Conservation (phyloP, 805 yeast genomes). For the Maudiozyma turicensis region DNA sequence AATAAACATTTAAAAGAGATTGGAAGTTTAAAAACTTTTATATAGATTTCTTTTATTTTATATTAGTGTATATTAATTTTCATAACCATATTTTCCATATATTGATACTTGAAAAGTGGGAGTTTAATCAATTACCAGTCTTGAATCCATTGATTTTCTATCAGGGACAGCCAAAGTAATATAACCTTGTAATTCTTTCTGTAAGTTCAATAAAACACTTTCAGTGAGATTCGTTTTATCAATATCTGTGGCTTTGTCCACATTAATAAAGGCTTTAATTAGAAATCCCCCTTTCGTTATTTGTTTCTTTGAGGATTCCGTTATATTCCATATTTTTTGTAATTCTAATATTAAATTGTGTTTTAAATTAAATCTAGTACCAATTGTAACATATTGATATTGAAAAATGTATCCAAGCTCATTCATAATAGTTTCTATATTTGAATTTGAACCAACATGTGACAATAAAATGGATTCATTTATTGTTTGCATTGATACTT, state of each 20-base stretch:
- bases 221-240: constrained; percentile 60
- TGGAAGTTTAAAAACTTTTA: too few species aligned
- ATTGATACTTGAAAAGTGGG: background rate
- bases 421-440: constrained; percentile 34
- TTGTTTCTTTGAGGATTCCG: constrained; percentile 34
- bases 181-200: constrained; percentile 57
- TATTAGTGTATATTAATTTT: too few species aligned
- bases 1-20: too few species aligned
- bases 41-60: too few species aligned
- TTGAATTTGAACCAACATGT: constrained; percentile 24
- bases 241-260: constrained; percentile 63
- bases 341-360: constrained; percentile 23
- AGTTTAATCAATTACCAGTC: constrained; percentile 23
- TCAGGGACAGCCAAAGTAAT: constrained; percentile 67
- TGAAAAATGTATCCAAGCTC: constrained; percentile 65
- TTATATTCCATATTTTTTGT: constrained; percentile 24
- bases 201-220: constrained; percentile 49
- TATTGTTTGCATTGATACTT: constrained; percentile 56
- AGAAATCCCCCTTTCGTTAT: constrained; percentile 45
- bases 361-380: constrained; percentile 22
- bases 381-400: constrained; percentile 26
- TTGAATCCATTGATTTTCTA: constrained; percentile 70
- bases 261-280: constrained; percentile 60
- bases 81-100: too few species aligned
- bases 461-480: constrained; percentile 39